These are phyloP conservation scores for Heliosperma pusillum DNA, from an alignment of 148 eudicot species.

Conservation along the genomic window DNA sequence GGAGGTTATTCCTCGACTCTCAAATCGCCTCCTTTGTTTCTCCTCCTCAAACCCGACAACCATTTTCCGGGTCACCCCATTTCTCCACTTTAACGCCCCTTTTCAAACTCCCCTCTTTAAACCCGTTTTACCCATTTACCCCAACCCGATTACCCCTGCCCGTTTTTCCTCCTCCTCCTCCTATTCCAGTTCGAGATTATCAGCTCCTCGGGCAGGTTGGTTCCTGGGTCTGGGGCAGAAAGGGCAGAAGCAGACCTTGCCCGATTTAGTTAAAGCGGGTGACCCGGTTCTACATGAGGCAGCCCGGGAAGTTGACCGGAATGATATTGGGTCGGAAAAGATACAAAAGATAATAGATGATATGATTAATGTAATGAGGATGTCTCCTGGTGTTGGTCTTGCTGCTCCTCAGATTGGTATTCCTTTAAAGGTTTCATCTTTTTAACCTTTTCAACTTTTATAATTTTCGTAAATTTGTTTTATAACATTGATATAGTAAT, in stretches of 20 bases:
- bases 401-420: slow-evolving; percentile 98
- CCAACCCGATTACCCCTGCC: slow-evolving; percentile 19
- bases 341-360: slow-evolving; percentile 81
- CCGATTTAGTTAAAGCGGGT: slow-evolving; percentile 85
- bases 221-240: slow-evolving; percentile 56
- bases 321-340: slow-evolving; percentile 73
- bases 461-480: neutral
- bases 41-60: slow-evolving; percentile 24
- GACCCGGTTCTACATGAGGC: slow-evolving; percentile 97
- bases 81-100: slow-evolving; percentile 18
- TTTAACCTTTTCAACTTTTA: neutral
- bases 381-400: slow-evolving; percentile 94
- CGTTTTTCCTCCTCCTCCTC: neutral
- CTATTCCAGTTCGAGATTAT: neutral
- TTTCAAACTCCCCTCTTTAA: slow-evolving; percentile 14
- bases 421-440: slow-evolving; percentile 59
- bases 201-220: slow-evolving; percentile 61
- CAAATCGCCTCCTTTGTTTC: slow-evolving; percentile 44
- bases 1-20: slow-evolving; percentile 59
- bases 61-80: slow-evolving; percentile 26
- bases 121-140: slow-evolving; percentile 25
- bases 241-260: slow-evolving; percentile 35
- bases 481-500: no score
- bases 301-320: slow-evolving; percentile 56
- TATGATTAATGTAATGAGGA: slow-evolving; percentile 80